Conservation (phyloP, 331 rosid genomes). For the Quercus lobata region DNA sequence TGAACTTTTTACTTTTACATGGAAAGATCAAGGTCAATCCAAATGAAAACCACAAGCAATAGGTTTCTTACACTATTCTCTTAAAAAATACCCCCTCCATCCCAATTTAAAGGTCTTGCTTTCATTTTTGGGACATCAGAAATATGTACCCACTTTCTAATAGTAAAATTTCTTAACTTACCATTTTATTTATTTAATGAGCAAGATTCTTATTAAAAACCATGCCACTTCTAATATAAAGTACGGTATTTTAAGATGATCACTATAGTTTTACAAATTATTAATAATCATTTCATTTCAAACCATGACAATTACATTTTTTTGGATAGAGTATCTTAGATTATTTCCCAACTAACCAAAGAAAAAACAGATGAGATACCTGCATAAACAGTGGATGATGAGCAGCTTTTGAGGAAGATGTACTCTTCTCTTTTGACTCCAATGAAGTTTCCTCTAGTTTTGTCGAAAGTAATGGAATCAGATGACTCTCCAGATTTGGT, state of each 20-base stretch:
- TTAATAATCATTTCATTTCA: too few species aligned
- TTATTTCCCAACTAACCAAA: neutral
- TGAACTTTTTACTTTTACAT: neutral
- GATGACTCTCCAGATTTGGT: conserved; percentile 90
- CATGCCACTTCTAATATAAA: too few species aligned
- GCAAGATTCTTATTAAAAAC: too few species aligned
- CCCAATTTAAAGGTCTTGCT: too few species aligned
- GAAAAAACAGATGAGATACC: conserved; percentile 36
- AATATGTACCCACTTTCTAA: too few species aligned
- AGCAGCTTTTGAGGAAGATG: conserved; percentile 46
- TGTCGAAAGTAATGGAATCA: conserved; percentile 77
- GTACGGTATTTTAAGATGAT: too few species aligned
- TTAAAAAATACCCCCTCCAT: neutral
- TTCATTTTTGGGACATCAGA: too few species aligned
- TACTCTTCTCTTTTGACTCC: conserved; percentile 57
- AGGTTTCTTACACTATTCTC: neutral
- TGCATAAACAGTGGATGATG: conserved; percentile 76
- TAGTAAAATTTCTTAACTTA: too few species aligned
- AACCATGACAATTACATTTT: too few species aligned
- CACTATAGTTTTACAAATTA: too few species aligned
- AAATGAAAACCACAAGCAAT: neutral
- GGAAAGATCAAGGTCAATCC: neutral
- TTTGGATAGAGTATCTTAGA: too few species aligned
- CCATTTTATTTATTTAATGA: too few species aligned
- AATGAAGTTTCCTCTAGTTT: conserved; percentile 55